Base-by-base conservation (phyloP, 768 basidiomycete genomes). In the Russula griseocarnosa region DNA sequence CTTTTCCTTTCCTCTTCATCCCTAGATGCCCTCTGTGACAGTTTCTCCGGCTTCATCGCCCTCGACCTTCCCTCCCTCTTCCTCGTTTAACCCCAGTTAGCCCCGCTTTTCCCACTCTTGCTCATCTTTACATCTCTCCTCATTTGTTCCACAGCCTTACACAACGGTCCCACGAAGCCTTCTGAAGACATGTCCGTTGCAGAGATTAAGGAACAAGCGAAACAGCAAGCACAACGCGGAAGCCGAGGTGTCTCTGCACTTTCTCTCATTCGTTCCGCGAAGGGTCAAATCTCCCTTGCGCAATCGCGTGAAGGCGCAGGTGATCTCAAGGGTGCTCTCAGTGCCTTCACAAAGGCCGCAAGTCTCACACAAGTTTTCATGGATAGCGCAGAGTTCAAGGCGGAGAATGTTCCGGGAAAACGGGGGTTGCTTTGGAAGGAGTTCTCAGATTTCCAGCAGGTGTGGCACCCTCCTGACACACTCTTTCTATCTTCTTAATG, bases 381-480 rank as follows among this genome's bases (percentile, higher is more conserved):
- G 78, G 81, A 84, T 52, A 82, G 83, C 18, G 63, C 78, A 10
- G 87, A 89, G 69, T 84, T 85, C 72, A 74, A 73, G 60, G 70
- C 76, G 24, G 83, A 83, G 64, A 80, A 79, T 68, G 71, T 73
- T 52, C 76, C 76, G 42, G 81, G 79, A 47, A 82, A 80, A 64
- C 79, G 79, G 62, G 84, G 84, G 18, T 75, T 80, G 40, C 72
- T 90, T 53, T 80, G 81, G 73, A 84, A 81, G 73, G 87, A 89
- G 68, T 80, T 89, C 60, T 69, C 77, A 49, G 83, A 85, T 26
- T 88, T 90, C 64, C 78, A 85, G 69, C 79, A 83, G 78, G 90
- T 91, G 69, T 77, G 52, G 47, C 62, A 22, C 64, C 20, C 52
- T 10, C 8, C 20, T 20, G 40, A 13, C 28, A 2, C 32, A 10